Base-by-base conservation (phyloP, 2,329 filamentous ascomycete genomes). In the Raffaelea albimanens region DNA sequence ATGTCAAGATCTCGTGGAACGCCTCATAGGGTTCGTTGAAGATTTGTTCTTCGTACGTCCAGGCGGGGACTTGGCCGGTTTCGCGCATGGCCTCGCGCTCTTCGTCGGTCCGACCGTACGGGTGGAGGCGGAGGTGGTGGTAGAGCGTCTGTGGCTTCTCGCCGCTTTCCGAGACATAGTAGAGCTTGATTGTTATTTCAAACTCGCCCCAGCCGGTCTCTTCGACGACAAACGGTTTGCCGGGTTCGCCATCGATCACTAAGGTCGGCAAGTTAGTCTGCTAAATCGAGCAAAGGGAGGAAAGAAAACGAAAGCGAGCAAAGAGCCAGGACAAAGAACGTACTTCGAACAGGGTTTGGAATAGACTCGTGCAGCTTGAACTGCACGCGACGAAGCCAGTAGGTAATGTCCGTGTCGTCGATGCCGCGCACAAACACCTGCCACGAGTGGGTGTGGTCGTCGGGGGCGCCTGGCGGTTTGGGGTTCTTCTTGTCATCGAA, bases 191-290 rank as follows among this genome's bases (percentile, higher is more conserved):
- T 53, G 90, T 87, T 59, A 98, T 94, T 63, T 93, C 88, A 69
- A 98, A 98, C 68, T 96, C 93, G 59, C 93, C 93, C 87, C 94
- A 98, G 43, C 93, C 93, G 0, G 93, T 97, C 66, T 97, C 93
- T 53, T 80, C 79, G 52, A 97, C 85, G 59, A 87, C 73, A 59
- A 96, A 98, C 11, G 89, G 60, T 52, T 77, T 75, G n/a, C 72
- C 71, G 0, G 69, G 67, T 44, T 86, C 78, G 51, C 80, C 78
- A 59, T 95, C 90, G 59, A 93, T 73, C 62, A 85, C 73, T 78
- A 29, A 7, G n/a, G n/a, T n/a, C n/a, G n/a, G 42, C 8, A 20
- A 11, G 19, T 31, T 14, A 13, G 43, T 4, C 23, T 42, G 10
- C 18, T 2, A 44, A 44, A 44, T 21, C 14, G 40, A 44, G 38